Percentiles rank a stretch among this genome's conserved stretches.
Evolutionary conservation across 495 filamentous ascomycete species (phyloP).

Genomic region (Cercophora scortea): DNA sequence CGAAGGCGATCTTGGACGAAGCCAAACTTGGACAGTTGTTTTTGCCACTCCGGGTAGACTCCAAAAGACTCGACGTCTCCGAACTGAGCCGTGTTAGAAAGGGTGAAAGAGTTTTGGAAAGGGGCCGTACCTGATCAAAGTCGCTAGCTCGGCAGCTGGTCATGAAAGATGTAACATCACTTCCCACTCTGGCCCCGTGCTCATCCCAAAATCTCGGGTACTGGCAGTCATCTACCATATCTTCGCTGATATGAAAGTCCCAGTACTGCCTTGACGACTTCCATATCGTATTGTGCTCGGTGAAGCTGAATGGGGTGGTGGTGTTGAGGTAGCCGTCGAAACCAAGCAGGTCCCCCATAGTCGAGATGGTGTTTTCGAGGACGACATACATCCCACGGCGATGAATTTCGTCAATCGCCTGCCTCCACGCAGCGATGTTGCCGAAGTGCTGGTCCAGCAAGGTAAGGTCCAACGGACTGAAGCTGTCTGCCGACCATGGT

Average conservation of each 20-base stretch:
- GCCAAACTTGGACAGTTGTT: conserved; percentile 59
- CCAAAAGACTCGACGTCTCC: conserved; percentile 61
- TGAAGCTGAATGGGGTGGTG: conserved; percentile 47
- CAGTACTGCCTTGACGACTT: conserved; percentile 50
- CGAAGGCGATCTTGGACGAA: conserved; percentile 64
- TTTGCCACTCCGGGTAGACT: conserved; percentile 57
- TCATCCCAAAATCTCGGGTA: conserved; percentile 62
- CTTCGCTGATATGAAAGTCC: conserved; percentile 50
- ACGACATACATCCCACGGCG: conserved; percentile 63
- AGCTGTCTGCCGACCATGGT: conserved; percentile 45
- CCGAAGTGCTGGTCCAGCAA: conserved; percentile 22
- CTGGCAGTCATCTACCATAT: conserved; percentile 49
- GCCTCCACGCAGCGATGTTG: conserved; percentile 53
- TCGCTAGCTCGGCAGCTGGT: conserved; percentile 56
- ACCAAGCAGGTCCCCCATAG: conserved; percentile 59
- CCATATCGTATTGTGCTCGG: conserved; percentile 48
- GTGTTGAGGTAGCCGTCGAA: conserved; percentile 56
- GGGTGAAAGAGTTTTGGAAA: too few species aligned
- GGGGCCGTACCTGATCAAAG: conserved; percentile 40
- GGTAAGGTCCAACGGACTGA: conserved; percentile 27
- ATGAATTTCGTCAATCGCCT: conserved; percentile 55
- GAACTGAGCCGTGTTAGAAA: conserved; percentile 23
- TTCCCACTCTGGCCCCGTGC: conserved; percentile 41
- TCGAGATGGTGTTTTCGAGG: conserved; percentile 63
- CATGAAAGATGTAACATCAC: conserved; percentile 12